Conservation (phyloP, 2,329 filamentous ascomycete genomes). For the Pyricularia sp. region DNA sequence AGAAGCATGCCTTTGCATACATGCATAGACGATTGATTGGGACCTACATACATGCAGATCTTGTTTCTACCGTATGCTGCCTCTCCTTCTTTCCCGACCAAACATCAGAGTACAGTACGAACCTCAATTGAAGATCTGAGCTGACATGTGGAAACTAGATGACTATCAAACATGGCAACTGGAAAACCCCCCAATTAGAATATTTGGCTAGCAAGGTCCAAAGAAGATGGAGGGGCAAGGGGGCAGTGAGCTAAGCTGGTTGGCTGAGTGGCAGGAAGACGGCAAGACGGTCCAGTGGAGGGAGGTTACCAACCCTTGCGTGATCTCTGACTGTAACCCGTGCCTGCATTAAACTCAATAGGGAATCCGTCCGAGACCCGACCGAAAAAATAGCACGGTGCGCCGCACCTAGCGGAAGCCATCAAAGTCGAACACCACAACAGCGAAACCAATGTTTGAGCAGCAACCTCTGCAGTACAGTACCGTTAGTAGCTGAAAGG, state of each 20-base stretch:
- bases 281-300: not conserved
- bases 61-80: not conserved
- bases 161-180: not conserved
- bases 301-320: not conserved
- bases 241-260: not conserved
- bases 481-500: too few relatives aligned
- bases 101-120: too few relatives aligned
- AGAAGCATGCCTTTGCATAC: not conserved
- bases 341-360: not conserved
- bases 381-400: not conserved
- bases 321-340: not conserved
- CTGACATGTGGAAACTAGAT: not conserved
- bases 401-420: not conserved
- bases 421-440: not conserved
- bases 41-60: not conserved
- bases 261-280: not conserved
- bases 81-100: too few relatives aligned
- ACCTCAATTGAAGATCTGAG: not conserved
- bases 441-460: not conserved
- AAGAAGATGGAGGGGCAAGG: not conserved
- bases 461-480: too few relatives aligned
- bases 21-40: not conserved
- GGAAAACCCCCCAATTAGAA: too few relatives aligned
- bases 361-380: not conserved
- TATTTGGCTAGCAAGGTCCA: not conserved